Evolutionary conservation across 2,329 filamentous ascomycete genomes (phyloP).

Genomic region (Arthrinium phaeospermum): DNA sequence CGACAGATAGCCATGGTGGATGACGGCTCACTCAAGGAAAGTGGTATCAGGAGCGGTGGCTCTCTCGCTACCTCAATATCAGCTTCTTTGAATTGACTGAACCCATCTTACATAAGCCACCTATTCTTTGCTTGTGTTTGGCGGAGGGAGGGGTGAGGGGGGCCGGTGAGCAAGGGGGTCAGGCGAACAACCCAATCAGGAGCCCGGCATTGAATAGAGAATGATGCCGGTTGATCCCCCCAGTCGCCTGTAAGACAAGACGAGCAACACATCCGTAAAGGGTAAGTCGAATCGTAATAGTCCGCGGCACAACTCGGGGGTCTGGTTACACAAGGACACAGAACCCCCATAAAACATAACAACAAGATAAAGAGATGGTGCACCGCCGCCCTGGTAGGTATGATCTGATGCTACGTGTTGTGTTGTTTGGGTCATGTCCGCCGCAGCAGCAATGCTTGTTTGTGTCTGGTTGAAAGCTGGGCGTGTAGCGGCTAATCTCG

Average conservation of each 20-base stretch:
- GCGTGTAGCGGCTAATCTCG: not conserved
- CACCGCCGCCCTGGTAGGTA: not conserved
- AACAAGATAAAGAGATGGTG: not conserved
- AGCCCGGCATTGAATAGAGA: not conserved
- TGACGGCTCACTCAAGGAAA: not conserved
- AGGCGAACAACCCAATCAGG: not conserved
- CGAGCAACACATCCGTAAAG: not conserved
- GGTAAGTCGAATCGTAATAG: not conserved
- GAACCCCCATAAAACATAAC: not conserved
- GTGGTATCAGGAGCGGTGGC: too few relatives aligned
- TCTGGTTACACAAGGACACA: not conserved
- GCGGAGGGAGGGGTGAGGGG: not conserved
- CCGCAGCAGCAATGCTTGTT: not conserved
- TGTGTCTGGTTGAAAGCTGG: too few relatives aligned
- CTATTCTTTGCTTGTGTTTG: not conserved
- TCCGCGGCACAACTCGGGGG: not conserved
- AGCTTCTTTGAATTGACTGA: not conserved
- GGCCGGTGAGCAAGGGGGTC: not conserved
- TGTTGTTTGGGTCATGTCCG: not conserved
- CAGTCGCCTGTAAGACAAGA: not conserved
- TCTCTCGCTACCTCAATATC: too few relatives aligned
- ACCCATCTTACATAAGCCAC: not conserved
- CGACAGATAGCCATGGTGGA: not conserved
- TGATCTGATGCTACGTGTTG: not conserved
- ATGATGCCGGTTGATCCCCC: not conserved